Evolutionary conservation across 768 basidiomycete species (phyloP), one percentile per base, ranked within the genome.

Genomic region (Clitopilus passeckerianus): DNA sequence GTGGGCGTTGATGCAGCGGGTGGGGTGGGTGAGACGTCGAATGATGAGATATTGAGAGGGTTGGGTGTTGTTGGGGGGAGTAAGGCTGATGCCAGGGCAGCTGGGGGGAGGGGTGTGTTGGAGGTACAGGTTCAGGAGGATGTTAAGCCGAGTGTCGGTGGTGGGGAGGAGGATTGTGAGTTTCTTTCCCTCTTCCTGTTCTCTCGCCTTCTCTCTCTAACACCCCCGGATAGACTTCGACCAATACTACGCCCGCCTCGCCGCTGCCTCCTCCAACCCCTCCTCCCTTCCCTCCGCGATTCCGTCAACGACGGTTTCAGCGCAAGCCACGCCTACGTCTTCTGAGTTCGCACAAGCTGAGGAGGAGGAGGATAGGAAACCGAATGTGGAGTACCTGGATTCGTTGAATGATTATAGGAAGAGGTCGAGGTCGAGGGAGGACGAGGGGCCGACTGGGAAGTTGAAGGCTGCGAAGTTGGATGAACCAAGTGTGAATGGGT

Each of bases 201-300:
- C 15, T 9, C 57, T 37, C 59, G n/a, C 33, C 35, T 41, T 20
- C 34, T 62, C 6, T 60, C 56, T 6, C 33, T 50, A 53, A 18
- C 52, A 43, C 55, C 37, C 5, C 22, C n/a, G n/a, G 15, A 16
- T 62, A 92, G 90, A 88, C 67, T 92, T 86, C 65, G 91, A 91
- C 60, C 87, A 87, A 59, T 93, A 93, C 63, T 93, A 93, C 62
- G 90, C 91, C 22, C 86, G 86, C 12, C 74, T 93, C 43, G 87
- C 85, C 9, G 87, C 86, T 0, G 87, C 79, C 0, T 30, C 27
- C 3, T 30, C 27, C 27, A 30, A 30, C 27, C 27, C 27, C 27
- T 30, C 27, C 27, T 30, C 27, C 27, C 27, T 30, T 7, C 27
- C 27, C 27, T 30, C 27, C 27, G 27, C 27, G 4, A 30, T 30